Percentiles rank a stretch among this genome's conserved stretches.
Conservation (phyloP, 2,329 filamentous ascomycete species). For the Sclerotinia glacialis region DNA sequence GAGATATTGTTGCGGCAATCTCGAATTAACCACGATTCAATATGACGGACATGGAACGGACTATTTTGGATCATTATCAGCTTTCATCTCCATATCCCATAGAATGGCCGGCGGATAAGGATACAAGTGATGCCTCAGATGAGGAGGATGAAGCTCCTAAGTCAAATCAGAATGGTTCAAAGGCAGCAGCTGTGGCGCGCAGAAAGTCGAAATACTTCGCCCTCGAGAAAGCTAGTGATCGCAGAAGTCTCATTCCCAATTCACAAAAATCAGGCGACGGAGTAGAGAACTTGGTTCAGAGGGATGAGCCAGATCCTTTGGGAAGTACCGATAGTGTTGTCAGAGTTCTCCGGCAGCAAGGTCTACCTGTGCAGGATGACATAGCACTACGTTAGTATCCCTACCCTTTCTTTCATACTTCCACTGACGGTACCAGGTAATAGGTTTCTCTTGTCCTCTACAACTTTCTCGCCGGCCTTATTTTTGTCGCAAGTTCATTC, state of each 20-base stretch:
- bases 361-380: constrained; percentile 82
- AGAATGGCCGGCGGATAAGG: constrained; percentile 82
- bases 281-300: constrained; percentile 75
- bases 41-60: constrained; percentile 70
- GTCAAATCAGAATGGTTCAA: constrained; percentile 30
- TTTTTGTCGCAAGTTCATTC: constrained; percentile 93
- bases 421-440: constrained; percentile 57
- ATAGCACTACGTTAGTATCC: constrained; percentile 63
- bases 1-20: not conserved
- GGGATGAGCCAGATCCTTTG: constrained; percentile 88
- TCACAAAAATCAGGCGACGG: constrained; percentile 66
- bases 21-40: constrained; percentile 28
- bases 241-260: constrained; percentile 61
- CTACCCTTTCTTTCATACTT: constrained; percentile 12
- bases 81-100: constrained; percentile 73
- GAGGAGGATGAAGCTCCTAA: constrained; percentile 44
- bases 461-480: constrained; percentile 86
- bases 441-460: constrained; percentile 91
- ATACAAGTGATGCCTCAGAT: constrained; percentile 66
- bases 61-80: constrained; percentile 86
- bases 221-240: constrained; percentile 71
- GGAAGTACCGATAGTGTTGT: constrained; percentile 88
- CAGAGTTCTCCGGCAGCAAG: constrained; percentile 70
- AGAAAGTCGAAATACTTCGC: constrained; percentile 81
- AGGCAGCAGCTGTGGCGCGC: constrained; percentile 44